These are phyloP conservation scores for Cruciata laevipes DNA, from an alignment of 257 asterid species.

Conservation along the genomic window DNA sequence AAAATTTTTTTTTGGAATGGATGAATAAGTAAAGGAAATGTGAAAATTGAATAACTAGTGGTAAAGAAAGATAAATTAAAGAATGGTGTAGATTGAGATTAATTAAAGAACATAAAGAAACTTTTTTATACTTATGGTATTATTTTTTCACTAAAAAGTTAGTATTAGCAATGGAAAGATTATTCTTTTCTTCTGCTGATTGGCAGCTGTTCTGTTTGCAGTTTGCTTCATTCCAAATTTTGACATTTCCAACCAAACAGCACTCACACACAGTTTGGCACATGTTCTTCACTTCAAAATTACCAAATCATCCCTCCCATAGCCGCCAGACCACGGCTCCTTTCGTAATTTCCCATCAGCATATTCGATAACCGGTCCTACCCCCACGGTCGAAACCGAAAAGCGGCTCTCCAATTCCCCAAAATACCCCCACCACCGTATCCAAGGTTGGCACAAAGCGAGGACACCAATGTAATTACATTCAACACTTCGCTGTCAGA, in stretches of 20 bases:
- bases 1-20: too few relatives aligned
- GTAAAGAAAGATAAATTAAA: too few relatives aligned
- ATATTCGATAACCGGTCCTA: constrained; percentile 2
- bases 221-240: constrained; percentile 29
- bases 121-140: too few relatives aligned
- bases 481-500: constrained; percentile 17
- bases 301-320: constrained; percentile 14
- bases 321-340: constrained; percentile 20
- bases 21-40: too few relatives aligned
- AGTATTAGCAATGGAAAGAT: neutral
- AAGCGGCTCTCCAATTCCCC: constrained; percentile 45
- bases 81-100: too few relatives aligned
- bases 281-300: constrained; percentile 20
- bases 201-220: neutral
- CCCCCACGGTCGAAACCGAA: constrained; percentile 37
- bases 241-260: constrained; percentile 21
- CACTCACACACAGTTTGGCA: constrained; percentile 54
- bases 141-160: neutral
- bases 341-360: constrained; percentile 27
- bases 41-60: too few relatives aligned
- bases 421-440: constrained; percentile 37
- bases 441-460: neutral
- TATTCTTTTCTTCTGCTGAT: neutral
- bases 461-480: constrained; percentile 27
- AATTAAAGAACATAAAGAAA: too few relatives aligned